These are phyloP conservation scores for Ophiobolus disseminans DNA, from an alignment of 2,329 filamentous ascomycete genomes.

Conservation along the genomic window DNA sequence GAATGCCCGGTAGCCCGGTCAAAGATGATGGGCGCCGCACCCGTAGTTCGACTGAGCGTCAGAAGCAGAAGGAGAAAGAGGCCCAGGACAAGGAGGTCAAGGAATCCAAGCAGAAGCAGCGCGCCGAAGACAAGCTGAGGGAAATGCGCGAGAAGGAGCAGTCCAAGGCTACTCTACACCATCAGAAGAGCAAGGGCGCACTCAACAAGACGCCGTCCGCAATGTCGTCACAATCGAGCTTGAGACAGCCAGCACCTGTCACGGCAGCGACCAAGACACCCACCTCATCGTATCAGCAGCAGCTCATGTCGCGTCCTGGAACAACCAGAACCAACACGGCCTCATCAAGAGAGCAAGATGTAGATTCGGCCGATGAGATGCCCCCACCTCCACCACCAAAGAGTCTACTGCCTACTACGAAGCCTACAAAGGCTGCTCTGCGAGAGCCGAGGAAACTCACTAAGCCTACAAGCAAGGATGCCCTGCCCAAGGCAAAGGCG, in stretches of 20 bases:
- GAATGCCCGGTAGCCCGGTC: constrained; percentile 38
- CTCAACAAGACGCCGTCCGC: constrained; percentile 60
- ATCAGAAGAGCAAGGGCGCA: constrained; percentile 48
- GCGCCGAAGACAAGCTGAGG: constrained; percentile 68
- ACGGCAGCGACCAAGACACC: constrained; percentile 58
- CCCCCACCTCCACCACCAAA: constrained; percentile 68
- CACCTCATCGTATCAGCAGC: constrained; percentile 35
- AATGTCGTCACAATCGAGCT: constrained; percentile 44
- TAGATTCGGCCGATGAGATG: constrained; percentile 59
- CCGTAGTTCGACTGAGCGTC: constrained; percentile 65
- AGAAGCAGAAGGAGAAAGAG: constrained; percentile 66
- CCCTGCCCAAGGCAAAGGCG: constrained; percentile 66
- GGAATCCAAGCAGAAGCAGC: constrained; percentile 67
- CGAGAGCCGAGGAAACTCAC: constrained; percentile 58
- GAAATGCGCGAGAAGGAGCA: constrained; percentile 74
- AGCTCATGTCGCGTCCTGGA: constrained; percentile 39
- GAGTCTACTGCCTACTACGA: constrained; percentile 57
- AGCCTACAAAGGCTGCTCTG: constrained; percentile 44
- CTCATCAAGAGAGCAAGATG: constrained; percentile 42
- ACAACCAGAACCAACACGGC: constrained; percentile 37
- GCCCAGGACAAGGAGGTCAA: constrained; percentile 64
- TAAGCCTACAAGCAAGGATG: constrained; percentile 67
- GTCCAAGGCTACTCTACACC: constrained; percentile 64
- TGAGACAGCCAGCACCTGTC: constrained; percentile 26
- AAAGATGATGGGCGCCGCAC: constrained; percentile 57